Percentiles rank a stretch among this genome's conserved stretches.
Evolutionary conservation across 345 rosid genomes (phyloP).

Genomic region (Isatis tinctoria): DNA sequence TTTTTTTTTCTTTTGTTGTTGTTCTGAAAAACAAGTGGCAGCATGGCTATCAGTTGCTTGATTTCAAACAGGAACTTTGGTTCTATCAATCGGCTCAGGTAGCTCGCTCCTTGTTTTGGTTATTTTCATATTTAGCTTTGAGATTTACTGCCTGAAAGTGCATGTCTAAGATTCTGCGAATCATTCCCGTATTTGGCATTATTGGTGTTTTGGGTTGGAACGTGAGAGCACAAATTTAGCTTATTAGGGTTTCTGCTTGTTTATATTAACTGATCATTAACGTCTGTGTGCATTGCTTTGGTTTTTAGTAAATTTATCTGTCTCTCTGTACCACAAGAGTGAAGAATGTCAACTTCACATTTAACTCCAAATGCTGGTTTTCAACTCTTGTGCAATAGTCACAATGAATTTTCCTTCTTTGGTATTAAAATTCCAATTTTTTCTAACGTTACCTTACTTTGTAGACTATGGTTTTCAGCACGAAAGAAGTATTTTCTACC

Average conservation of each 20-base stretch:
- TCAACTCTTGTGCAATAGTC: neutral
- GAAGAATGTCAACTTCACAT: neutral
- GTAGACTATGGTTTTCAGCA: constrained; percentile 43
- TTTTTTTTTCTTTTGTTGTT: neutral
- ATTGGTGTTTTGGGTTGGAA: neutral
- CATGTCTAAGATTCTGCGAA: neutral
- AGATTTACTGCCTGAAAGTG: neutral
- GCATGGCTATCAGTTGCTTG: constrained; percentile 77
- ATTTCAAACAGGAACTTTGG: constrained; percentile 62
- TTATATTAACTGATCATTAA: too few relatives aligned
- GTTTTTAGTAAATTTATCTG: neutral
- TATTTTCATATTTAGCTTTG: neutral
- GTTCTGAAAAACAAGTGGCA: neutral
- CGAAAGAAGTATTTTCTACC: constrained; percentile 27
- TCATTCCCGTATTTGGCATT: neutral
- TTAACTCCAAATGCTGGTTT: neutral
- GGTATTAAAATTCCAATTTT: neutral
- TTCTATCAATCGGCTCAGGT: constrained; percentile 62
- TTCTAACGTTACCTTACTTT: constrained; percentile 1
- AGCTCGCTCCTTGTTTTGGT: neutral
- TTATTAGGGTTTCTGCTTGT: too few relatives aligned
- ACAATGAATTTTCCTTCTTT: neutral
- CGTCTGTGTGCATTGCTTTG: neutral
- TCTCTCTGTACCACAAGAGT: neutral
- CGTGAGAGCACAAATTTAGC: too few relatives aligned